Conservation (phyloP, 257 asterid genomes). For the Primulina huaijiensis region DNA sequence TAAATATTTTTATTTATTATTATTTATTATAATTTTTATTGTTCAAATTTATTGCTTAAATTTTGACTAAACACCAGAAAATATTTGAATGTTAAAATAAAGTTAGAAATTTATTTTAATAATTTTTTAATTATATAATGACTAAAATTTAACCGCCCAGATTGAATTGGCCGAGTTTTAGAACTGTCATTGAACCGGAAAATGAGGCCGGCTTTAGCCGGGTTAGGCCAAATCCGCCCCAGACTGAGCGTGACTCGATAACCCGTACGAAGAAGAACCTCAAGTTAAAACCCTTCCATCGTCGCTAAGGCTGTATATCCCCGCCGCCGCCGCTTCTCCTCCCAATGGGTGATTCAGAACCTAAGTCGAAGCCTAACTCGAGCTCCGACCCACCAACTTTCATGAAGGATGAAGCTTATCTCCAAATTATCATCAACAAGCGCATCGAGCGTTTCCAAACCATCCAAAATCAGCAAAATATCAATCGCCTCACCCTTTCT, state of each 20-base stretch:
- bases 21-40: no score
- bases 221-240: no score
- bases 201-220: no score
- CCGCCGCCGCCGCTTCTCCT: slow-evolving; percentile 28
- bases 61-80: no score
- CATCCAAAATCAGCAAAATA: slow-evolving; percentile 43
- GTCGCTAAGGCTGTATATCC: not conserved
- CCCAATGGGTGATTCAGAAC: slow-evolving; percentile 49
- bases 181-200: no score
- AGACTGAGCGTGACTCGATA: not conserved
- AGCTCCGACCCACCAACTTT: slow-evolving; percentile 29
- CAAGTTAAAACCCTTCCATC: not conserved
- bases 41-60: no score
- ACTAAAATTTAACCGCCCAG: no score
- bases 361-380: slow-evolving; percentile 32
- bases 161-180: no score
- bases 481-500: slow-evolving; percentile 55
- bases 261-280: not conserved
- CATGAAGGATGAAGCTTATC: slow-evolving; percentile 63
- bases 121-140: no score
- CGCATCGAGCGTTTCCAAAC: slow-evolving; percentile 62
- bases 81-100: no score
- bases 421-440: slow-evolving; percentile 54
- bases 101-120: no score
- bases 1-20: no score